Conservation (phyloP, 371 early-diverging fungal species). For the Mucor mucedo region DNA sequence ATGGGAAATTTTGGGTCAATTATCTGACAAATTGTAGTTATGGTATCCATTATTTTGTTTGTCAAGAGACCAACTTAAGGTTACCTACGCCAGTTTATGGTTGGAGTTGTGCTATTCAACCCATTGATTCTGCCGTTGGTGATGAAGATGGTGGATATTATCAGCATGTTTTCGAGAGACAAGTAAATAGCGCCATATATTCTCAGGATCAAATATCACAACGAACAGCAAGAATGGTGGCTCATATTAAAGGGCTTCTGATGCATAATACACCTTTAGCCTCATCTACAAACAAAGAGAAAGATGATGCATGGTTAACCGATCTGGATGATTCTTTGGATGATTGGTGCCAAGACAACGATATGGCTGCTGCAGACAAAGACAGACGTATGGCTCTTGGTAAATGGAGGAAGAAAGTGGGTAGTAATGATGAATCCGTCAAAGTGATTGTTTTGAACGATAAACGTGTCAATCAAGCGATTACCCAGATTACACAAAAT, state of each 20-base stretch:
- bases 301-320: conserved; percentile 51
- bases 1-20: conserved; percentile 42
- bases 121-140: not conserved
- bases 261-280: conserved; percentile 18
- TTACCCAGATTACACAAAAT: conserved; percentile 51
- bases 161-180: conserved; percentile 35
- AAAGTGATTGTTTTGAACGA: conserved; percentile 56
- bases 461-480: conserved; percentile 50
- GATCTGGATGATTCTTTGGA: conserved; percentile 54
- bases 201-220: conserved; percentile 41
- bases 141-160: conserved; percentile 21
- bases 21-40: conserved; percentile 52
- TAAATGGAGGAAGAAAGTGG: conserved; percentile 53
- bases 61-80: conserved; percentile 36
- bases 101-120: conserved; percentile 45
- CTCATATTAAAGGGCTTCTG: conserved; percentile 37
- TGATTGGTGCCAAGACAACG: conserved; percentile 53
- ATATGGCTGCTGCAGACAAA: conserved; percentile 31
- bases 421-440: conserved; percentile 52
- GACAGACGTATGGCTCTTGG: conserved; percentile 43
- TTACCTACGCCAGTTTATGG: conserved; percentile 41
- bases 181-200: conserved; percentile 42
- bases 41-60: conserved; percentile 56
- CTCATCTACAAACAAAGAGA: conserved; percentile 8
- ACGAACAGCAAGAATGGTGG: conserved; percentile 48